Conservation (phyloP, 352 stramenopile genomes). For the Phytophthora agathidicida region DNA sequence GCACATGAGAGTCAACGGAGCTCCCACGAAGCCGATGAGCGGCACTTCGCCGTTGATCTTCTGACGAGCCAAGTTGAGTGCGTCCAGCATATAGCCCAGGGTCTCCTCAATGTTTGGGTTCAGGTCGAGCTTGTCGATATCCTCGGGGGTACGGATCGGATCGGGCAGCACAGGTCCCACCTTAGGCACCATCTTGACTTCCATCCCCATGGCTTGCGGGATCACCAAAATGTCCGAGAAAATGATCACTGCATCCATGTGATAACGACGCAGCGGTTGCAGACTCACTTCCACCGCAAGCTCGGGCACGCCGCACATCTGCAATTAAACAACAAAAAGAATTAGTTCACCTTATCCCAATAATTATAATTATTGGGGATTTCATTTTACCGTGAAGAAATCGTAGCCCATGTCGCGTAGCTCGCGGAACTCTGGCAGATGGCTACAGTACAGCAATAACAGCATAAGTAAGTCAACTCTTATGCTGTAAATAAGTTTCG, state of each 20-base stretch:
- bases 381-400: constrained; percentile 83
- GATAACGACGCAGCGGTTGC: constrained; percentile 94
- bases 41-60: constrained; percentile 92
- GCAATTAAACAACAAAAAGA: neutral
- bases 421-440: constrained; percentile 89
- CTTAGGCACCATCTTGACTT: constrained; percentile 96
- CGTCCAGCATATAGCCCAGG: constrained; percentile 96
- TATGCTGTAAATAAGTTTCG: neutral
- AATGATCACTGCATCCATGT: constrained; percentile 98
- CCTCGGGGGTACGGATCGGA: constrained; percentile 82
- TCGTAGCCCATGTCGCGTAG: constrained; percentile 84
- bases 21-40: constrained; percentile 98
- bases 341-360: constrained; percentile 8
- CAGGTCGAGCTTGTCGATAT: constrained; percentile 92
- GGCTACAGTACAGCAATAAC: constrained; percentile 45
- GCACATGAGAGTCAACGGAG: constrained; percentile 96
- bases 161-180: constrained; percentile 89
- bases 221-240: constrained; percentile 99
- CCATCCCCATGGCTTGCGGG: constrained; percentile 96
- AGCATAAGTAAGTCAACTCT: too few relatives aligned
- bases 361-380: constrained; percentile 4
- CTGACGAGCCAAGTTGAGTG: constrained; percentile 93
- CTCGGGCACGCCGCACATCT: constrained; percentile 88
- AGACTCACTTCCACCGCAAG: constrained; percentile 96
- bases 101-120: constrained; percentile 92